These are phyloP conservation scores for Calonectria honghensis DNA, from an alignment of 2,329 filamentous ascomycete genomes.

Conservation along the genomic window DNA sequence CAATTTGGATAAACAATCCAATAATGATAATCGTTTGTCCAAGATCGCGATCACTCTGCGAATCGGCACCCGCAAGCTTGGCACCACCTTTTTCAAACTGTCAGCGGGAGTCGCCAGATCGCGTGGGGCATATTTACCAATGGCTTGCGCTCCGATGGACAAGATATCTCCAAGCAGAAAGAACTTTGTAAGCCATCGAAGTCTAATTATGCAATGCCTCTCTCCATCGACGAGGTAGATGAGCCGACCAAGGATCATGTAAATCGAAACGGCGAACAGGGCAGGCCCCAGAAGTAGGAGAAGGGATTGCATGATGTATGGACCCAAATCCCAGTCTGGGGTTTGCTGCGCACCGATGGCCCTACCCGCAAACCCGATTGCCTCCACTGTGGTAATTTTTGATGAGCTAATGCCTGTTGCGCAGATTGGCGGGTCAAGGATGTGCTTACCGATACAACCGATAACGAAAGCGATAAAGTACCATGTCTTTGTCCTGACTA, in stretches of 20 bases:
- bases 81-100: slow-evolving; percentile 14
- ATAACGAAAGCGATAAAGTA: slow-evolving; percentile 70
- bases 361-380: slow-evolving; percentile 13
- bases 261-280: slow-evolving; percentile 65
- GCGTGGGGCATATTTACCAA: slow-evolving; percentile 26
- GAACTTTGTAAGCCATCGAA: slow-evolving; percentile 66
- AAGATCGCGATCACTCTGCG: slow-evolving; percentile 25
- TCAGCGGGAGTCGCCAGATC: background rate
- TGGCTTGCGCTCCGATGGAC: slow-evolving; percentile 58
- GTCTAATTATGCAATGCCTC: slow-evolving; percentile 62
- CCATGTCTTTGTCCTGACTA: slow-evolving; percentile 65
- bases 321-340: slow-evolving; percentile 56
- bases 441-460: slow-evolving; percentile 67
- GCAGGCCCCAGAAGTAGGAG: slow-evolving; percentile 61
- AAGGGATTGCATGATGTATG: slow-evolving; percentile 61
- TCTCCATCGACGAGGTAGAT: slow-evolving; percentile 60
- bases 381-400: background rate
- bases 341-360: slow-evolving; percentile 24
- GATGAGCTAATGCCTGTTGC: background rate
- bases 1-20: slow-evolving; percentile 71
- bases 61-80: slow-evolving; percentile 20
- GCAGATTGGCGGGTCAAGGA: background rate
- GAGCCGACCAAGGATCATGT: slow-evolving; percentile 66
- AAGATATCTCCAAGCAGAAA: slow-evolving; percentile 70
- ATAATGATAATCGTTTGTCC: slow-evolving; percentile 69